These are phyloP conservation scores for Neofusicoccum parvum DNA, from an alignment of 2,329 filamentous ascomycete species.

Conservation along the genomic window DNA sequence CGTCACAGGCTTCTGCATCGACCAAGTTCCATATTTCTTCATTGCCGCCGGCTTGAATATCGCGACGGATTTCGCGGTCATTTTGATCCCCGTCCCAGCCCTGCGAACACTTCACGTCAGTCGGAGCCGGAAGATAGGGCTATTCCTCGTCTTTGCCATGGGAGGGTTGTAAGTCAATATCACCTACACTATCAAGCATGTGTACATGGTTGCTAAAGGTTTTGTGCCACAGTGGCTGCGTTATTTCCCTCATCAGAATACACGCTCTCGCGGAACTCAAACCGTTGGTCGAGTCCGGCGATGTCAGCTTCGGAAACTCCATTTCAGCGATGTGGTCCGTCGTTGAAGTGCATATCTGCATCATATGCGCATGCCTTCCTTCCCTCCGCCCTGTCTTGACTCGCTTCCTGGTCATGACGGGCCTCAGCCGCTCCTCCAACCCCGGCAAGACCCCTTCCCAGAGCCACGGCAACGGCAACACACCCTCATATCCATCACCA, in stretches of 20 bases:
- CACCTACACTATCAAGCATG: too few species aligned
- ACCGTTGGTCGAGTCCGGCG: constrained; percentile 25
- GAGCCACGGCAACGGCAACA: not conserved
- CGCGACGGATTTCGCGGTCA: not conserved
- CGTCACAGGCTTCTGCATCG: not conserved
- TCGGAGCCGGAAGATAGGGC: not conserved
- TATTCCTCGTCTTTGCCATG: not conserved
- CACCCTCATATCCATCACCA: not conserved
- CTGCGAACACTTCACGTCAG: constrained; percentile 17
- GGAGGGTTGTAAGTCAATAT: constrained; percentile 8
- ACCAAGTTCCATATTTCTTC: not conserved
- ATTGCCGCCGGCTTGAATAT: not conserved
- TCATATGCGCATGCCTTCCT: constrained; percentile 38
- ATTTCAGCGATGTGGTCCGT: constrained; percentile 27
- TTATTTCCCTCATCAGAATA: constrained; percentile 32
- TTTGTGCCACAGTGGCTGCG: constrained; percentile 25
- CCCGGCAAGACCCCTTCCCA: not conserved
- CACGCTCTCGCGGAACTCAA: constrained; percentile 29
- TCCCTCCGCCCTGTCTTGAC: constrained; percentile 35
- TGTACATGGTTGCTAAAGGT: too few species aligned
- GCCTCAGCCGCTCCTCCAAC: not conserved
- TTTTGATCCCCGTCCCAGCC: constrained; percentile 5
- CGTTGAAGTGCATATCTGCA: constrained; percentile 35
- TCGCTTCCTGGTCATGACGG: constrained; percentile 40
- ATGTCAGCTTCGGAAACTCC: constrained; percentile 33